Evolutionary conservation across 257 asterid species (phyloP).

Genomic region (Solanum sejunctum): DNA sequence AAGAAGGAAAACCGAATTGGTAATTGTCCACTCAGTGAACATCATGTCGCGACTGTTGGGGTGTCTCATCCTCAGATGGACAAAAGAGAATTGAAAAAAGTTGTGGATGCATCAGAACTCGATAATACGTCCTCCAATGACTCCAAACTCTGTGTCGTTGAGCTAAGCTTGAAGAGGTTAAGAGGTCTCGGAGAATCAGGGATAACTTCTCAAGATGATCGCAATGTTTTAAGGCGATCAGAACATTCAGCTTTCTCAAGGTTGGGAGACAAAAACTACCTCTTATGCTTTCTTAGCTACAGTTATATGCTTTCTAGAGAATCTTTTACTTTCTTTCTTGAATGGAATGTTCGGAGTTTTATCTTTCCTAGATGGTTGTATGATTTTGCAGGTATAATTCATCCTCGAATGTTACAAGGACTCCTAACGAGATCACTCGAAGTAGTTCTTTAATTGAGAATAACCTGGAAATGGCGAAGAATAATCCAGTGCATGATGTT

Average conservation of each 20-base stretch:
- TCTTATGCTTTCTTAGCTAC: background rate
- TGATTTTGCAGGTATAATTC: conserved; percentile 48
- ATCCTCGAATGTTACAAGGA: conserved; percentile 30
- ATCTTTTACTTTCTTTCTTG: background rate
- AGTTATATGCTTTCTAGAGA: background rate
- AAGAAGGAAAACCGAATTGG: conserved; percentile 15
- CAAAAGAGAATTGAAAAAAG: conserved; percentile 33
- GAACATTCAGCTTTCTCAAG: conserved; percentile 84
- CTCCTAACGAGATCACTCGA: conserved; percentile 35
- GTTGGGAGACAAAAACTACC: conserved; percentile 18
- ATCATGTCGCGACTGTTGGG: background rate
- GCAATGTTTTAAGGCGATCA: conserved; percentile 43
- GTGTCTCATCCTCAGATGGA: conserved; percentile 12
- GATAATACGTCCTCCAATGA: conserved; percentile 10
- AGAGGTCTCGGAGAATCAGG: conserved; percentile 42
- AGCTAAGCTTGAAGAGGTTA: conserved; percentile 53
- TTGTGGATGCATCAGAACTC: conserved; percentile 16
- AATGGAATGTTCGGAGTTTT: background rate
- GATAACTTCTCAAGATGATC: conserved; percentile 38
- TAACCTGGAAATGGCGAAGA: conserved; percentile 28
- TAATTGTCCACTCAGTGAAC: conserved; percentile 9
- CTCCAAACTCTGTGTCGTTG: conserved; percentile 23
- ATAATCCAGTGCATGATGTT: conserved; percentile 18
- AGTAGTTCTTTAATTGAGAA: conserved; percentile 33
- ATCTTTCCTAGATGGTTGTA: background rate